Evolutionary conservation across 225 moss, liverwort and hornwort species (phyloP), one percentile per base, ranked within the genome.

Genomic region (Lunularia cruciata): DNA sequence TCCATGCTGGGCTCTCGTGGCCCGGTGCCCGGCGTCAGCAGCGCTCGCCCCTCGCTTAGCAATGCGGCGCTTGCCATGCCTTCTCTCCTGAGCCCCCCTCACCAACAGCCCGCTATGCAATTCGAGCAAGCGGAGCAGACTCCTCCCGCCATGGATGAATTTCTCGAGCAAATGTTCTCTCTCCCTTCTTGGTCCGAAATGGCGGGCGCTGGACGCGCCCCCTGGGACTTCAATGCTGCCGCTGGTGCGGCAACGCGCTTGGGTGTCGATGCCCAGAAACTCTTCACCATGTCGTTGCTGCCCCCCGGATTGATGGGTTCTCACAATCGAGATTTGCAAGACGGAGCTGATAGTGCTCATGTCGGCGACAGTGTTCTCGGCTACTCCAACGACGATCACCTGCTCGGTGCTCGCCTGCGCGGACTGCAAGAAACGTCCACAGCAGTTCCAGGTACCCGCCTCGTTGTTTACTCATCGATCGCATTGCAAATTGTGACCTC

Each of bases 271-370:
- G 74, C 82, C 2, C 82, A 82, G 31, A 82, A 82, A 63, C 76
- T 82, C 52, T 75, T 82, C 75, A 82, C 82, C 57, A 82, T 82
- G 82, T 82, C 82, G 20, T 77, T 82, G n/a, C 78, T 82, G 1
- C 82, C 82, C 3, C 39, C 76, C 28, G 81, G 81, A 76, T 70
- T 81, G 53, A 35, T 81, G 36, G 81, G 77, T 31, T 49, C 70
- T 6, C 68, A 69, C 64, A 51, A 39, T 26, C 77, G 81, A 19
- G 77, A 81, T 61, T 64, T 77, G 60, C 82, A 82, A 74, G 77
- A 77, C 33, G 77, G 71, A 51, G 65, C 75, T 8, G 82, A 83
- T 36, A 71, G 63, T 61, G 82, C 78, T 26, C 78, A 75, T 43
- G 78, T 83, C 37, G 75, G 72, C 12, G 82, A 83, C 54, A 69